Evolutionary conservation across 805 yeast genomes (phyloP).

Genomic region (Dipodascopsis tothii): DNA sequence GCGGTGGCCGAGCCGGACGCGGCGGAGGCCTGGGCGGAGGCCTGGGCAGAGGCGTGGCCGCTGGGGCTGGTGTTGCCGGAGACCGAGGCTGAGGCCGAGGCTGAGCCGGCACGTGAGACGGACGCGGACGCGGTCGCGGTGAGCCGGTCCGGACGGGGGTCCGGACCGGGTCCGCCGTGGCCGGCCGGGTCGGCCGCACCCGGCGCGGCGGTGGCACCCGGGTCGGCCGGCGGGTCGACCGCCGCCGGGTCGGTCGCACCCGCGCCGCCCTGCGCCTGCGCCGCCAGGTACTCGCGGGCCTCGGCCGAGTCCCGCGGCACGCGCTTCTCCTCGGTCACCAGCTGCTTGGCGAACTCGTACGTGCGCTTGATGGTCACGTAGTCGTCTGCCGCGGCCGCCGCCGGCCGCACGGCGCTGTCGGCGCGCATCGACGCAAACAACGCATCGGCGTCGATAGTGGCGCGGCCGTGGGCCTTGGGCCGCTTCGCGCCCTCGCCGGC

Average conservation of each 20-base stretch:
- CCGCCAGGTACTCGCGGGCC: slow-evolving; percentile 63
- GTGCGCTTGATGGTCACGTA: slow-evolving; percentile 65
- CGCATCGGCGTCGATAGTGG: slow-evolving; percentile 24
- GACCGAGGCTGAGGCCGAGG: slow-evolving; percentile 7
- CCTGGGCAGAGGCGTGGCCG: slow-evolving; percentile 26
- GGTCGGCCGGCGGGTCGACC: too few relatives aligned
- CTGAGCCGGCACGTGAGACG: too few relatives aligned
- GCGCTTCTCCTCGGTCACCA: slow-evolving; percentile 65
- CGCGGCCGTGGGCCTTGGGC: not conserved
- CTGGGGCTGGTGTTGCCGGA: not conserved
- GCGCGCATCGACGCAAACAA: slow-evolving; percentile 18
- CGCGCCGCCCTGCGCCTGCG: slow-evolving; percentile 6
- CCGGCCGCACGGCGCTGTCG: not conserved
- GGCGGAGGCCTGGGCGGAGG: slow-evolving; percentile 10
- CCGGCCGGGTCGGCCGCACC: too few relatives aligned
- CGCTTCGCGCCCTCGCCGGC: slow-evolving; percentile 14
- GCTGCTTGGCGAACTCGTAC: slow-evolving; percentile 85
- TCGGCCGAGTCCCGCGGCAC: slow-evolving; percentile 77
- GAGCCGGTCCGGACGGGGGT: too few relatives aligned
- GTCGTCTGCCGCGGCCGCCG: slow-evolving; percentile 32
- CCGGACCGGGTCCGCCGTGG: too few relatives aligned
- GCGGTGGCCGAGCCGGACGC: slow-evolving; percentile 3
- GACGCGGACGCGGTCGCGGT: not conserved
- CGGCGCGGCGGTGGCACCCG: too few relatives aligned
- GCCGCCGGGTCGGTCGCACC: too few relatives aligned